Conservation (phyloP, 2,329 filamentous ascomycete species). For the Emericellopsis cladophorae region DNA sequence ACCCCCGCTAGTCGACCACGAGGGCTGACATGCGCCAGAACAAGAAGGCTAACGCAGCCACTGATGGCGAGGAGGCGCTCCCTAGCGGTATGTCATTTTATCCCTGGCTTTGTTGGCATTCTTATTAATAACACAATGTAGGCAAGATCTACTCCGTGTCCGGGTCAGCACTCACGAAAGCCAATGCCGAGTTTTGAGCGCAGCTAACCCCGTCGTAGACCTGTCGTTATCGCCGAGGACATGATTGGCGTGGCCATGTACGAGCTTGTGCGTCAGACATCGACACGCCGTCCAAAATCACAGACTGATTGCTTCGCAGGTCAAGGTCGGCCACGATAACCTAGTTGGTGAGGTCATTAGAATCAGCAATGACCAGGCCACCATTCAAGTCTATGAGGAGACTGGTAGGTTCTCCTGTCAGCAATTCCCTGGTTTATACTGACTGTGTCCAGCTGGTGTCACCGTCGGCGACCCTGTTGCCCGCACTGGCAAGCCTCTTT, state of each 20-base stretch:
- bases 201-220: slow-evolving; percentile 32
- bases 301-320: slow-evolving; percentile 32
- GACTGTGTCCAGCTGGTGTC: slow-evolving; percentile 59
- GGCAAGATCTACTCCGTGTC: slow-evolving; percentile 52
- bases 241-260: slow-evolving; percentile 99
- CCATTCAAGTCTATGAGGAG: slow-evolving; percentile 98
- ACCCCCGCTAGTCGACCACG: slow-evolving; percentile 5
- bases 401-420: slow-evolving; percentile 52
- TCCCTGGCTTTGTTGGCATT: background rate
- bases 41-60: slow-evolving; percentile 13
- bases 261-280: slow-evolving; percentile 60
- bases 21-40: slow-evolving; percentile 15
- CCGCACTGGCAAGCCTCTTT: slow-evolving; percentile 88
- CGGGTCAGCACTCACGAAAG: slow-evolving; percentile 30
- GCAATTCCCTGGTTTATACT: slow-evolving; percentile 6
- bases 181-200: slow-evolving; percentile 2
- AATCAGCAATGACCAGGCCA: slow-evolving; percentile 89
- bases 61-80: slow-evolving; percentile 20
- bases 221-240: slow-evolving; percentile 92
- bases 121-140: slow-evolving; percentile 10
- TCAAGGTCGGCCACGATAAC: slow-evolving; percentile 82
- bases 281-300: background rate
- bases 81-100: background rate
- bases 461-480: slow-evolving; percentile 87
- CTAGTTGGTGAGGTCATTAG: slow-evolving; percentile 97